phyloP scores from a whole-genome alignment of 1,284 basidiomycete species.

The Sphagnurus paluster region DNA sequence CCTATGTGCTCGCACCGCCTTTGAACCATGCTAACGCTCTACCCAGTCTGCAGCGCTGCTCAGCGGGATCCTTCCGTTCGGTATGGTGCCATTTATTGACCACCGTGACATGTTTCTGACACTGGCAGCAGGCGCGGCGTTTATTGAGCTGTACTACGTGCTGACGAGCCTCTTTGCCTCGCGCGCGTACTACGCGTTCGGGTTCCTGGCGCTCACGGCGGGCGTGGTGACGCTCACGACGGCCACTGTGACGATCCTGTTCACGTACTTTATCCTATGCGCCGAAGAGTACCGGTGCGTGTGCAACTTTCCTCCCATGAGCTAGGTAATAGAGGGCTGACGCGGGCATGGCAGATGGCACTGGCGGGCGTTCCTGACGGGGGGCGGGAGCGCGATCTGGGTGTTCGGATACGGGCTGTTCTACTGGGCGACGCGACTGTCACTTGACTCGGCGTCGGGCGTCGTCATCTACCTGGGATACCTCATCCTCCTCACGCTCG shows the following conservation, averaged over 20 bases:
- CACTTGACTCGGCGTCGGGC: conserved; percentile 82
- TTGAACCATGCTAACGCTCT: conserved; percentile 12
- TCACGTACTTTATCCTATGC: conserved; percentile 92
- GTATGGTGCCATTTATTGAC: conserved; percentile 35
- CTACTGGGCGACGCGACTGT: conserved; percentile 88
- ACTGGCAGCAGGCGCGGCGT: conserved; percentile 71
- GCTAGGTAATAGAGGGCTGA: neutral
- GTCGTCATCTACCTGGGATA: conserved; percentile 92
- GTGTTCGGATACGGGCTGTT: conserved; percentile 82
- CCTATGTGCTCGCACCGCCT: conserved; percentile 11
- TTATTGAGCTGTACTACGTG: conserved; percentile 95
- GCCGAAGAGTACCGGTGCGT: conserved; percentile 89
- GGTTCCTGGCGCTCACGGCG: conserved; percentile 91
- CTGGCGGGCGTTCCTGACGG: conserved; percentile 94
- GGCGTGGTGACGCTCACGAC: conserved; percentile 85
- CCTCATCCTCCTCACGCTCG: conserved; percentile 77
- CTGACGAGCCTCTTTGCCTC: conserved; percentile 94
- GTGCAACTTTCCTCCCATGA: neutral
- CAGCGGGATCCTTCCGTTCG: conserved; percentile 92
- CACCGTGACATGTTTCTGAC: neutral
- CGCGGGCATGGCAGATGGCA: conserved; percentile 71
- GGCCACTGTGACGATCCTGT: conserved; percentile 87
- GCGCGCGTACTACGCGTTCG: conserved; percentile 93
- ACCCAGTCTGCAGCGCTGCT: conserved; percentile 73
- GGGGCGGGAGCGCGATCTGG: conserved; percentile 94